Evolutionary conservation across 208 protist genomes (phyloP), one percentile per base, ranked within the genome.

Genomic region (Cochliopodium minus): DNA sequence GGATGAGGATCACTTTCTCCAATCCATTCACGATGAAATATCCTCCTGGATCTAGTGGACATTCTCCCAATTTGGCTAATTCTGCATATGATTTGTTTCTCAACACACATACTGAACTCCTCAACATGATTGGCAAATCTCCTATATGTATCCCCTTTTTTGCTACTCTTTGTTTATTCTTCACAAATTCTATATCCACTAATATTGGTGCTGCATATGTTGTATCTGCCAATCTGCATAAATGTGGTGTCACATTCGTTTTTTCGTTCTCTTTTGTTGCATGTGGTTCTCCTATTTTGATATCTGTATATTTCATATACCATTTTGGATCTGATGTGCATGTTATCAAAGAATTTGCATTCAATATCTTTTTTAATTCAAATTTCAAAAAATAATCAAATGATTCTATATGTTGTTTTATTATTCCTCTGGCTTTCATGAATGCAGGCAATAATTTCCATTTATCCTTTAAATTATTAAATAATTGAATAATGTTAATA

Each of bases 11-110:
- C 1, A 96, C 93, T 71, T 95, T 97, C 65, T 99, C 96, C 7
- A 88, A 83, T 35, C 96, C 96, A 59, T 92, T 94, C 40, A 98
- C 86, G 53, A 99, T 81, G 72, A 99, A 99, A 74, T 99, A 99
- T 43, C 96, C 95, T 23, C 91, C 92, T 0, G 92, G 91, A 66
- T 99, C 96, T 10, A 96, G 61, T 9, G 91, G 85, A 74, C 95
- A 99, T 75, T 99, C 95, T n/a, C 83, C 76, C 55, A 96, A 71
- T 23, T 67, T 59, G 28, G 93, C 76, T 22, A 98, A 70, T 69
- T 97, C 81, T 46, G 85, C 81, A 7, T 80, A 65, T 7, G 62
- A 80, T 65, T 90, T 88, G 2, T 74, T 72, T 42, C 71, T 72
- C 0, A 99, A 66, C 26, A 96, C 82, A 70, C 96, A 99, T 38